phyloP scores from a whole-genome alignment of 2,329 filamentous ascomycete genomes.

The Colletotrichum sp. region DNA sequence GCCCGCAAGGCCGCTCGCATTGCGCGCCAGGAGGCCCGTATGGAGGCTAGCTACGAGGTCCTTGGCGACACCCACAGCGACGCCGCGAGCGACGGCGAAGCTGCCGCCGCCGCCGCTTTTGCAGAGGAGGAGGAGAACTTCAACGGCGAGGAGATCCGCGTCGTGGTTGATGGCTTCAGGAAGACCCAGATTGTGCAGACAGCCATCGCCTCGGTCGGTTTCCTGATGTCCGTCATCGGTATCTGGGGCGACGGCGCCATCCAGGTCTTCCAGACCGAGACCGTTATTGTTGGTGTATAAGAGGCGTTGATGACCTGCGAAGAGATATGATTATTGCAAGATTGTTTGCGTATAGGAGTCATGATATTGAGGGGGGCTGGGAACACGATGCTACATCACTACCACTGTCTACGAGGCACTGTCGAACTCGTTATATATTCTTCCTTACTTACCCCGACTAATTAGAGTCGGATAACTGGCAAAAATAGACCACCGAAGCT shows the following conservation, averaged over 20 bases:
- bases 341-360: conserved; percentile 5
- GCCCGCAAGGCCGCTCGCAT: conserved; percentile 29
- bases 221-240: conserved; percentile 66
- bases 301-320: not conserved
- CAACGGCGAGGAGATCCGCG: conserved; percentile 68
- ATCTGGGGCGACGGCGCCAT: conserved; percentile 68
- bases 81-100: conserved; percentile 53
- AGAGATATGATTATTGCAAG: not conserved
- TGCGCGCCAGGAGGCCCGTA: conserved; percentile 42
- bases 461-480: not conserved
- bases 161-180: conserved; percentile 59
- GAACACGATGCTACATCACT: conserved; percentile 2
- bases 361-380: conserved; percentile 1
- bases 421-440: conserved; percentile 17
- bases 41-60: conserved; percentile 78
- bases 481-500: conserved; percentile 14
- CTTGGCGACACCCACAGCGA: conserved; percentile 60
- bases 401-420: not conserved
- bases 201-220: conserved; percentile 58
- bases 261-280: conserved; percentile 24
- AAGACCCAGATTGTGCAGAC: conserved; percentile 61
- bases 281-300: conserved; percentile 20
- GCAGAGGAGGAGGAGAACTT: conserved; percentile 49
- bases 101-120: conserved; percentile 33
- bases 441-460: not conserved